These are phyloP conservation scores for Lycium ferocissimum DNA, from an alignment of 257 asterid species.

Conservation along the genomic window DNA sequence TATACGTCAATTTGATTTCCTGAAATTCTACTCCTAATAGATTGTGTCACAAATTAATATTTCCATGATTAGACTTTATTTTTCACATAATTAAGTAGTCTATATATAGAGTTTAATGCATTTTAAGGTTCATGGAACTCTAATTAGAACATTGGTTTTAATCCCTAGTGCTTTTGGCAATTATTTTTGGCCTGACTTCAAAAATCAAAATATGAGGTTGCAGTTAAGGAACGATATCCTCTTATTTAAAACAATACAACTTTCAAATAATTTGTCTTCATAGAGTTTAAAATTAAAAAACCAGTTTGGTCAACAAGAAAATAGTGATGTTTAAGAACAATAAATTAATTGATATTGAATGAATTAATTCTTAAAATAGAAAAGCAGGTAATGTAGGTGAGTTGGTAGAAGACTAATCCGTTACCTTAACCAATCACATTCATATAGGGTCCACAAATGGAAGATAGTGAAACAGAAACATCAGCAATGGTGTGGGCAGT, in stretches of 20 bases:
- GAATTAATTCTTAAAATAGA: neutral
- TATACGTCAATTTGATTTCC: neutral
- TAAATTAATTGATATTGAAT: neutral
- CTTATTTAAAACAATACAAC: neutral
- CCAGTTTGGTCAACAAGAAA: conserved; percentile 1
- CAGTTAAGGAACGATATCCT: neutral
- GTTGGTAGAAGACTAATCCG: conserved; percentile 39
- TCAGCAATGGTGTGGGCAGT: conserved; percentile 37
- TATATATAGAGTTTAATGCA: neutral
- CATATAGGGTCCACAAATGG: conserved; percentile 30
- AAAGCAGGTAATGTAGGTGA: conserved; percentile 53
- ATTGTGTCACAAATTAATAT: no score
- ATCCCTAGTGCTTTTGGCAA: neutral
- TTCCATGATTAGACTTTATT: no score
- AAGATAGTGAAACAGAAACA: conserved; percentile 16
- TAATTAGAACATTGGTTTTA: neutral
- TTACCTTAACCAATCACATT: conserved; percentile 36
- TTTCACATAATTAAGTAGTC: neutral
- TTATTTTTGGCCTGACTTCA: no score
- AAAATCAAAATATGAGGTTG: neutral
- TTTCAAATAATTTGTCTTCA: neutral
- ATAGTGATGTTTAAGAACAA: neutral
- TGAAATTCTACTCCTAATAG: no score
- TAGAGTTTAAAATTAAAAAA: neutral
- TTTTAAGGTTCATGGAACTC: neutral